phyloP scores from a whole-genome alignment of 2,329 filamentous ascomycete genomes.

The Monilinia laxa region DNA sequence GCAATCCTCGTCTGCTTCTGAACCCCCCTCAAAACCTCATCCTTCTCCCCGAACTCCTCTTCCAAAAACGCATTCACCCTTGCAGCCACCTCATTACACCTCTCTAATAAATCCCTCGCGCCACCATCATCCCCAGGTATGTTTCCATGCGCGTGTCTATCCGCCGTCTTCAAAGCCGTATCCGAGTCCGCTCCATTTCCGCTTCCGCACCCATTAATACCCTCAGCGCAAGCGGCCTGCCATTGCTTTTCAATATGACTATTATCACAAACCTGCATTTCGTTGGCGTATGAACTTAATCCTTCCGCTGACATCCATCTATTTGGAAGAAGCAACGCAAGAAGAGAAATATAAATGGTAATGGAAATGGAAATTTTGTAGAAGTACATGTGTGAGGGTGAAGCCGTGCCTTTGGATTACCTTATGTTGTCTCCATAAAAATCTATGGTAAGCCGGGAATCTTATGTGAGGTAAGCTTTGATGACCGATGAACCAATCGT shows the following conservation, averaged over 20 bases:
- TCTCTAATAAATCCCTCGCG: conserved; percentile 1
- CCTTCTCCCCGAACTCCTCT: conserved; percentile 28
- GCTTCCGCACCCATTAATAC: not conserved
- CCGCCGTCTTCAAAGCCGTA: not conserved
- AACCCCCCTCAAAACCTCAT: conserved; percentile 42
- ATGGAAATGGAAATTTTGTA: not conserved
- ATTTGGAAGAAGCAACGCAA: conserved; percentile 9
- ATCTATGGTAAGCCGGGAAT: not conserved
- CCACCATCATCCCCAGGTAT: not conserved
- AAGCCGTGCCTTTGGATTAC: not conserved
- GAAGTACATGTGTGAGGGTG: not conserved
- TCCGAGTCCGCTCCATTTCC: not conserved
- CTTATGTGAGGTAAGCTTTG: conserved; percentile 19
- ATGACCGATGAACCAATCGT: not conserved
- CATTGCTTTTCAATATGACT: conserved; percentile 17
- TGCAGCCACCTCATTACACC: conserved; percentile 34
- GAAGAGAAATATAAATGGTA: not conserved
- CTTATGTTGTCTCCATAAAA: not conserved
- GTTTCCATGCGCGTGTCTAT: not conserved
- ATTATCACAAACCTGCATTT: conserved; percentile 9
- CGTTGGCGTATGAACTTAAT: not conserved
- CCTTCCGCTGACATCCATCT: not conserved
- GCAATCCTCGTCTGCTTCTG: conserved; percentile 74
- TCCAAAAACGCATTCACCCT: conserved; percentile 38
- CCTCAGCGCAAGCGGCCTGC: conserved; percentile 14